These are phyloP conservation scores for Eutrema yunnanense DNA, from an alignment of 345 rosid species.

Conservation along the genomic window DNA sequence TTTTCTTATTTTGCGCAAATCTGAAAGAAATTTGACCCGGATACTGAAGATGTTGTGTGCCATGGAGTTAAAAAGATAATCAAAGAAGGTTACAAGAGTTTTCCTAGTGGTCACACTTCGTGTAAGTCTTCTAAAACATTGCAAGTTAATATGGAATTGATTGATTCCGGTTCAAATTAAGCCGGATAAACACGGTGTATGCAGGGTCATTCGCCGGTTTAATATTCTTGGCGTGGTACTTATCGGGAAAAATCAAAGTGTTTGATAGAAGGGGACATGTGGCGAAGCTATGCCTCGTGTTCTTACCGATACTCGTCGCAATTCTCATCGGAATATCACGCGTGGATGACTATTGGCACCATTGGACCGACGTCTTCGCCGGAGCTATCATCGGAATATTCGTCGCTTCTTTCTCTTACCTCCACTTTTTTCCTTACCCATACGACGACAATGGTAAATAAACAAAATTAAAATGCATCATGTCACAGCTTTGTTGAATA, in stretches of 20 bases:
- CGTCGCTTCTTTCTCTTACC: slow-evolving; percentile 44
- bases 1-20: background rate
- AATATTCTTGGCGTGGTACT: slow-evolving; percentile 51
- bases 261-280: slow-evolving; percentile 51
- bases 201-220: slow-evolving; percentile 76
- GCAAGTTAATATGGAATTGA: background rate
- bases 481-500: background rate
- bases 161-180: background rate
- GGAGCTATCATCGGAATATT: slow-evolving; percentile 50
- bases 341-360: slow-evolving; percentile 69
- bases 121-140: slow-evolving; percentile 27
- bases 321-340: slow-evolving; percentile 52
- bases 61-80: slow-evolving; percentile 37
- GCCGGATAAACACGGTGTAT: background rate
- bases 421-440: slow-evolving; percentile 56
- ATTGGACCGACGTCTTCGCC: slow-evolving; percentile 65
- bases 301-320: slow-evolving; percentile 48
- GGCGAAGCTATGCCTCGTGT: slow-evolving; percentile 46
- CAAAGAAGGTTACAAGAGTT: slow-evolving; percentile 73
- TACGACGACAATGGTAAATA: slow-evolving; percentile 34
- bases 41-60: slow-evolving; percentile 42
- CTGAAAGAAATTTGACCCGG: slow-evolving; percentile 28
- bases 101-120: slow-evolving; percentile 67
- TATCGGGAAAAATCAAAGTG: slow-evolving; percentile 59
- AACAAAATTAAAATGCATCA: background rate